phyloP scores from a whole-genome alignment of 2,329 filamentous ascomycete genomes.

The Colletotrichum tropicicola region DNA sequence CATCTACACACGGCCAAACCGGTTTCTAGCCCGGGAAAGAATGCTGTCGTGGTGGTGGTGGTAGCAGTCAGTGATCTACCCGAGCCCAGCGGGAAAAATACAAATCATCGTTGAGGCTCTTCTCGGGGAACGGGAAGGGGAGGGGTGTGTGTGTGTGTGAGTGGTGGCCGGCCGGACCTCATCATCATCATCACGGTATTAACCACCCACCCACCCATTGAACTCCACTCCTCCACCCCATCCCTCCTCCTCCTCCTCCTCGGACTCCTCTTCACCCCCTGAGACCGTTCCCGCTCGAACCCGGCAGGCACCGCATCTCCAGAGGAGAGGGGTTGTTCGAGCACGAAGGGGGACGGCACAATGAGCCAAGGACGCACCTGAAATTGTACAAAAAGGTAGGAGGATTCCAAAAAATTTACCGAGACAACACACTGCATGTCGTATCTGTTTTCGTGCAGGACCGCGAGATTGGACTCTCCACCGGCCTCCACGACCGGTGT shows the following conservation, averaged over 20 bases:
- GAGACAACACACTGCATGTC: conserved; percentile 10
- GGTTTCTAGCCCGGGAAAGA: background rate
- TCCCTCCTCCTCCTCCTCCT: no score
- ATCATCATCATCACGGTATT: no score
- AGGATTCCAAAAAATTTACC: background rate
- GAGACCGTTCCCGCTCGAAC: no score
- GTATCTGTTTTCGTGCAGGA: conserved; percentile 12
- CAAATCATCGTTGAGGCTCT: background rate
- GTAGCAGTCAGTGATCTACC: background rate
- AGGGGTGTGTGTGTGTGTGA: background rate
- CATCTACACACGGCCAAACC: background rate
- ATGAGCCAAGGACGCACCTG: background rate
- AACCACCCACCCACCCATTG: no score
- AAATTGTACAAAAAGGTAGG: background rate
- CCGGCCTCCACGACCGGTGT: conserved; percentile 11
- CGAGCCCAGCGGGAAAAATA: background rate
- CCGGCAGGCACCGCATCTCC: no score
- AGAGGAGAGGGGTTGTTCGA: no score
- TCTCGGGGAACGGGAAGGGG: background rate
- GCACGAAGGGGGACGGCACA: no score
- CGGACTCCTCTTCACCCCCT: no score
- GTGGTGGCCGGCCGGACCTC: no score
- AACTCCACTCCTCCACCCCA: no score
- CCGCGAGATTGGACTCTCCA: conserved; percentile 13
- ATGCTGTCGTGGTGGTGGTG: background rate